Evolutionary conservation across 2,329 filamentous ascomycete species (phyloP), one percentile per base, ranked within the genome.

Genomic region (Alternaria tenuissima): DNA sequence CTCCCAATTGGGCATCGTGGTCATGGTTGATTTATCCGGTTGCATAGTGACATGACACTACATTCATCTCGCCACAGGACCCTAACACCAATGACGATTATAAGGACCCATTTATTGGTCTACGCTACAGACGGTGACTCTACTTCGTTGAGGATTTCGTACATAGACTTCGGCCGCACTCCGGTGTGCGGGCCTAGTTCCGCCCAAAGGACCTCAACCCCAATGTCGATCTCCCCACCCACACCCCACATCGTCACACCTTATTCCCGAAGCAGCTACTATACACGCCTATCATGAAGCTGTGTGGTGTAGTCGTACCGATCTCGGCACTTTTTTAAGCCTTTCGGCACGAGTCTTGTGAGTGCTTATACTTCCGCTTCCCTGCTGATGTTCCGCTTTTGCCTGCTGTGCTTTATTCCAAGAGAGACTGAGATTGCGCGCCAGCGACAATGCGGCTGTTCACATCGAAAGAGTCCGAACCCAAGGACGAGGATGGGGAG

Each of bases 181-280:
- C 28, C 55, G 48, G 48, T 44, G 48, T 16, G 48, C 48, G 48
- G 55, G 41, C 18, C 34, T 22, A 12, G 7, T 46, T 47, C 55
- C 48, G 41, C 26, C 46, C 46, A 53, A 16, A 14, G 32, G 34
- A 9, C 46, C 30, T 48, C 32, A 14, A 41, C 51, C 52, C 43
- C 51, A 42, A 22, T 55, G 56, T 58, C 56, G 56, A 58, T 58
- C 56, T 46, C 43, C 32, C 34, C 39, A 53, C 46, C 20, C 7
- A 47, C 52, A 41, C 59, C 49, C 55, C 59, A 54, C 55, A 43
- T 30, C 44, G 18, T 48, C 20, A 34, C 28, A 51, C 38, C 26
- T 39, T 57, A 51, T 55, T 28, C 54, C 55, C 44, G n/a, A 58
- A 44, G 38, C 26, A 36, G 51, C 20, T 16, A 16, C 26, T 16